Conservation (phyloP, 768 basidiomycete species). For the Clitopilus hobsonii region DNA sequence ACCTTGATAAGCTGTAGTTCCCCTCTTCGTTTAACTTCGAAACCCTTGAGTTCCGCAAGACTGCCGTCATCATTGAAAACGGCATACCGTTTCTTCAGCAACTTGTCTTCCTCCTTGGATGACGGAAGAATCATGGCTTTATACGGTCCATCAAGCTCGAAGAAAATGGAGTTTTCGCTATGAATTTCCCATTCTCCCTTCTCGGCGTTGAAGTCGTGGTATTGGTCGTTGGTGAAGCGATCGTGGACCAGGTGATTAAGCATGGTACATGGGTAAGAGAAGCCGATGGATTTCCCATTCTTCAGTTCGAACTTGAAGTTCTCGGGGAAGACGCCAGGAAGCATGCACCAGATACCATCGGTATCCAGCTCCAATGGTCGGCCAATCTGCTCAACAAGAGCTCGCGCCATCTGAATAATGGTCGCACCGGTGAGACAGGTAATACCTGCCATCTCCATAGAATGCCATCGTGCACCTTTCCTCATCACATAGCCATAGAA, state of each 20-base stretch:
- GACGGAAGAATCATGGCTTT: constrained; percentile 98
- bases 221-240: constrained; percentile 95
- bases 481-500: constrained; percentile 99
- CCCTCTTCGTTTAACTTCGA: constrained; percentile 97
- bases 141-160: constrained; percentile 98
- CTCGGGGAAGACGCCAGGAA: constrained; percentile 96
- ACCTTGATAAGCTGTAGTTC: constrained; percentile 99
- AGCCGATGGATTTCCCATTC: constrained; percentile 79
- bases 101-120: constrained; percentile 98
- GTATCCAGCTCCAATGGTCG: constrained; percentile 97
- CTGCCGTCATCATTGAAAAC: constrained; percentile 98
- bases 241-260: constrained; percentile 96
- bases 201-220: constrained; percentile 85
- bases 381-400: constrained; percentile 96
- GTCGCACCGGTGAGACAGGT: constrained; percentile 96
- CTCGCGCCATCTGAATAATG: constrained; percentile 98
- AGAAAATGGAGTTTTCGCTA: constrained; percentile 98
- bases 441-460: constrained; percentile 99
- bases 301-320: constrained; percentile 93
- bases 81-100: constrained; percentile 97
- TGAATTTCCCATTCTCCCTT: constrained; percentile 83
- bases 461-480: constrained; percentile 98
- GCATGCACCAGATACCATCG: constrained; percentile 99
- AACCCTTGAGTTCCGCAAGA: constrained; percentile 97
- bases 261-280: constrained; percentile 99